Evolutionary conservation across 352 stramenopile genomes (phyloP), one percentile per base, ranked within the genome.

Genomic region (Pythium aquatile): DNA sequence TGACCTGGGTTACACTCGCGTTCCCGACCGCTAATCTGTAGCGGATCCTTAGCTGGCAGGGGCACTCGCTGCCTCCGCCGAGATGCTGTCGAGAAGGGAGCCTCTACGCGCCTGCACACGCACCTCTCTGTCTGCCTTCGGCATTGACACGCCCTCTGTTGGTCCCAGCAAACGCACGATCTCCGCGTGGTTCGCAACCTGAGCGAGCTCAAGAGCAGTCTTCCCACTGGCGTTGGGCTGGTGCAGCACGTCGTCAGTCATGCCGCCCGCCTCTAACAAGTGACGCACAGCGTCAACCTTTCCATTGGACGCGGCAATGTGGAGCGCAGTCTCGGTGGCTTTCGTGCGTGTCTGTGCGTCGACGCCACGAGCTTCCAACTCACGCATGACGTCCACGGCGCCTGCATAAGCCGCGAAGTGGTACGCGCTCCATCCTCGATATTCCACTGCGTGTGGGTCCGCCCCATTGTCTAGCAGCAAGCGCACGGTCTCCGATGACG

Each of bases 321-420:
- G 47, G 26, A 65, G 56, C 5, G 63, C 63, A 1, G 54, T 75
- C 32, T 72, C 63, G 5, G 35, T 26, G 6, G 52, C 28, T 13
- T 55, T 64, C n/a, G 60, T 72, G 3, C 53, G 5, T 4, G 53
- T 53, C 10, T 11, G 30, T 16, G 40, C 8, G 40, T 76, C 64
- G 37, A 20, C 39, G 4, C 54, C 37, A 16, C 48, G 17, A 9
- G 58, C 51, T 26, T 60, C 24, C 20, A 78, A 55, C 42, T 14
- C 49, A 5, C 17, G 40, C 3, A 74, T 2, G 1, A 71, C 44
- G 17, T 63, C 67, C 10, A 55, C 10, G 0, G 33, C 33, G 8
- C 78, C 84, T 26, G 68, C 74, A 58, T 91, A 76, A 14, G 77
- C 77, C 5, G 80, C 84, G 26, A 70, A 86, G 47, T 91, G 81